phyloP scores from a whole-genome alignment of 73 alveolate genomes.

The Paramecium sonneborni region DNA sequence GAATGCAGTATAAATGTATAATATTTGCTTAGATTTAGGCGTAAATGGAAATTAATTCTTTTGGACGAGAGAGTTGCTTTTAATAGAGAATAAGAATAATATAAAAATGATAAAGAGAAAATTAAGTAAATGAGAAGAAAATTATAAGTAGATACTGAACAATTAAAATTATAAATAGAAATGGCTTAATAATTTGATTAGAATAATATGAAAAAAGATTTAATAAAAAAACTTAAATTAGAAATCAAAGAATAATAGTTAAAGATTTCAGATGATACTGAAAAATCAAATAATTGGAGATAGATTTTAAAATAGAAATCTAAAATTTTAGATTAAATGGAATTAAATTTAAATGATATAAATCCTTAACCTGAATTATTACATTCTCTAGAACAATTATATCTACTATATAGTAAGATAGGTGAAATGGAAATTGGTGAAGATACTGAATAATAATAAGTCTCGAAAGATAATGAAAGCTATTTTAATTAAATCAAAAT shows the following conservation, averaged over 20 bases:
- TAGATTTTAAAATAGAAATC: neutral
- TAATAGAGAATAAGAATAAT: neutral
- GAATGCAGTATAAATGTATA: neutral
- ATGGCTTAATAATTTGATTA: neutral
- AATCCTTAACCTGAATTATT: neutral
- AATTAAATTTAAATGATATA: neutral
- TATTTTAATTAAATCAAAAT: neutral
- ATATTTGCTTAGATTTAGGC: neutral
- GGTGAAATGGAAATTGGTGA: neutral
- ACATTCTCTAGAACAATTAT: neutral
- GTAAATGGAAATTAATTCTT: constrained; percentile 1
- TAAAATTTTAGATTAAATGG: neutral
- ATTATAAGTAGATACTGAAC: neutral
- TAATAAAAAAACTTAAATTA: neutral
- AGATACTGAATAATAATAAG: neutral
- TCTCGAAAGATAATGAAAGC: neutral
- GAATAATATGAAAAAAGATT: neutral
- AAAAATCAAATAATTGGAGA: neutral
- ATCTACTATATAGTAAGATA: neutral
- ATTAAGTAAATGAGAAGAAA: neutral
- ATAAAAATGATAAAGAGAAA: neutral
- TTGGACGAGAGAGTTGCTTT: constrained; percentile 34
- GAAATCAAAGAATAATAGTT: neutral
- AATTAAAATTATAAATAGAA: neutral
- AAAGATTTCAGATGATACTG: neutral